Evolutionary conservation across 2,329 filamentous ascomycete species (phyloP).

Genomic region (Botrytis byssoidea): DNA sequence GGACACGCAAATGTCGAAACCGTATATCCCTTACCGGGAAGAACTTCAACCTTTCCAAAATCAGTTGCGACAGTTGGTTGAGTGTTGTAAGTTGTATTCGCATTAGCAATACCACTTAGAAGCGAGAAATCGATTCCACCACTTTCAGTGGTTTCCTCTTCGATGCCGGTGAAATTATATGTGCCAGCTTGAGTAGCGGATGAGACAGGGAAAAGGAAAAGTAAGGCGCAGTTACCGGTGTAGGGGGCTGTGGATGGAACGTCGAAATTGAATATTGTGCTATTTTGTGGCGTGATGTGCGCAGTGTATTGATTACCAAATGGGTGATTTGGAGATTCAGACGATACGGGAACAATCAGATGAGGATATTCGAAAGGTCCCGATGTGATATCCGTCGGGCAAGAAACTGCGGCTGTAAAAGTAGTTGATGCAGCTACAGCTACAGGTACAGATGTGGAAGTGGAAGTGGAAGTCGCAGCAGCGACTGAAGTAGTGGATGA

Average conservation of each 20-base stretch:
- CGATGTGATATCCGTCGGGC: slow-evolving; percentile 23
- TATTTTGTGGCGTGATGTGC: slow-evolving; percentile 44
- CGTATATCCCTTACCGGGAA: slow-evolving; percentile 54
- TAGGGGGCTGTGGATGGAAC: slow-evolving; percentile 49
- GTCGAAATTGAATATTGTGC: slow-evolving; percentile 68
- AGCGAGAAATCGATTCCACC: slow-evolving; percentile 43
- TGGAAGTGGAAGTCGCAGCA: background rate
- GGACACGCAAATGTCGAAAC: slow-evolving; percentile 55
- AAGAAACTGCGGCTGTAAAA: slow-evolving; percentile 18
- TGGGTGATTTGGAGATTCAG: slow-evolving; percentile 50
- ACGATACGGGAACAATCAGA: slow-evolving; percentile 61
- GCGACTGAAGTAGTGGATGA: background rate
- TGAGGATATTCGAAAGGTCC: slow-evolving; percentile 57
- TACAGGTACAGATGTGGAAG: no score
- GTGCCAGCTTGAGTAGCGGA: slow-evolving; percentile 47
- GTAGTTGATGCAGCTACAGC: background rate
- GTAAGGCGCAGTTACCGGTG: slow-evolving; percentile 52
- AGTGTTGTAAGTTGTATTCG: slow-evolving; percentile 54
- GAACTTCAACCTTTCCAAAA: slow-evolving; percentile 46
- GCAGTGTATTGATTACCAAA: slow-evolving; percentile 56
- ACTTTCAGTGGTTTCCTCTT: slow-evolving; percentile 44
- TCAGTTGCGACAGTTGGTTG: slow-evolving; percentile 47
- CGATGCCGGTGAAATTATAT: slow-evolving; percentile 54
- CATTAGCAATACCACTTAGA: slow-evolving; percentile 46
- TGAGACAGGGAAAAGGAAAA: slow-evolving; percentile 60